phyloP scores from a whole-genome alignment of 768 basidiomycete species.

The Paxillus involutus region DNA sequence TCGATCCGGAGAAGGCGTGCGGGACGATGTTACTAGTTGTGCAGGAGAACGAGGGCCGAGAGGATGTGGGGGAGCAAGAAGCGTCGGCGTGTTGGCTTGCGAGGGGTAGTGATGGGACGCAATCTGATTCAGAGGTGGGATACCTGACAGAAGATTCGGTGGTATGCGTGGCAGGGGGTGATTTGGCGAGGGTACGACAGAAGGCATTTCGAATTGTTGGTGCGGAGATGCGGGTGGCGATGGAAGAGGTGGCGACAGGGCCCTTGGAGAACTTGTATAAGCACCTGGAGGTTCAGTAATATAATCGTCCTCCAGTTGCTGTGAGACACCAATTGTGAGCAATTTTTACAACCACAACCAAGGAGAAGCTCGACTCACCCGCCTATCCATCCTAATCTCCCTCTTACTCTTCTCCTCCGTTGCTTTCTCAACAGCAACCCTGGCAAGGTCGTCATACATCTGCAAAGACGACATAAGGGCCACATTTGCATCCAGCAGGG shows the following conservation, averaged over 20 bases:
- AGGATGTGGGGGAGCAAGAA: slow-evolving; percentile 68
- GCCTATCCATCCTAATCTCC: slow-evolving; percentile 64
- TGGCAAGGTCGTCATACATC: slow-evolving; percentile 76
- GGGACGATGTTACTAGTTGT: slow-evolving; percentile 46
- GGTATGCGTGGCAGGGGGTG: slow-evolving; percentile 42
- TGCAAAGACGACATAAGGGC: slow-evolving; percentile 66
- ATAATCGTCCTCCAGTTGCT: slow-evolving; percentile 29
- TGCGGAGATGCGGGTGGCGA: slow-evolving; percentile 30
- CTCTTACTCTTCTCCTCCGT: slow-evolving; percentile 70
- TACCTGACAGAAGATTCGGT: slow-evolving; percentile 23
- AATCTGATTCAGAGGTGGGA: slow-evolving; percentile 11
- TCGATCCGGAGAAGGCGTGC: slow-evolving; percentile 71
- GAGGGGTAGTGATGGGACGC: slow-evolving; percentile 21
- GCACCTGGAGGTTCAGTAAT: slow-evolving; percentile 17
- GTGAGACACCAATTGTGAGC: neutral
- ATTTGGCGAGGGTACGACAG: slow-evolving; percentile 28
- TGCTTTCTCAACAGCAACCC: slow-evolving; percentile 54
- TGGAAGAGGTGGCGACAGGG: slow-evolving; percentile 24
- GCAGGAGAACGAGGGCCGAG: slow-evolving; percentile 70
- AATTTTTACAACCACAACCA: slow-evolving; percentile 16
- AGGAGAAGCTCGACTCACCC: slow-evolving; percentile 43
- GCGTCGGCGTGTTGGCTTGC: slow-evolving; percentile 29
- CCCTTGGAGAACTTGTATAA: slow-evolving; percentile 28
- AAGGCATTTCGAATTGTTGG: slow-evolving; percentile 31
- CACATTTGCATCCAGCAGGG: slow-evolving; percentile 71